These are phyloP conservation scores for Phtheirospermum japonicum DNA, from an alignment of 257 asterid species.

Conservation along the genomic window DNA sequence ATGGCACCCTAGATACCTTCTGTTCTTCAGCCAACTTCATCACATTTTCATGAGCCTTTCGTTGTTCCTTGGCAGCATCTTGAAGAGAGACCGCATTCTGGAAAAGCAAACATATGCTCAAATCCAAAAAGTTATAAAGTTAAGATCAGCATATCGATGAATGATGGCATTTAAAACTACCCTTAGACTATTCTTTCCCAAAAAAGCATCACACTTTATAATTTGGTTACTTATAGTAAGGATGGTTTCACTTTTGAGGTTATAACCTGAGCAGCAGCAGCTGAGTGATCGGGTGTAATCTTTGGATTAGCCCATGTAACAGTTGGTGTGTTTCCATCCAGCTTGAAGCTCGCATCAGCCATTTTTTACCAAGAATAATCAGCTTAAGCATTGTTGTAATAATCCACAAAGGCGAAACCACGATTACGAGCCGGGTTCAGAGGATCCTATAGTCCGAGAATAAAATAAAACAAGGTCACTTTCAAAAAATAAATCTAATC, in stretches of 20 bases:
- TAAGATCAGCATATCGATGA: not conserved
- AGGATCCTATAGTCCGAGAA: conserved; percentile 96
- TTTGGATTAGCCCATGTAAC: no score
- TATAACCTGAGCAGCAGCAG: conserved; percentile 76
- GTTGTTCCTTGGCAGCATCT: conserved; percentile 68
- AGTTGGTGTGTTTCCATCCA: conserved; percentile 79
- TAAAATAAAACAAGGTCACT: no score
- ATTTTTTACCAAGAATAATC: conserved; percentile 78
- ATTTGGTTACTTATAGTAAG: conserved; percentile 3
- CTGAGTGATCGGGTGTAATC: conserved; percentile 85
- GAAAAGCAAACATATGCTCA: conserved; percentile 22
- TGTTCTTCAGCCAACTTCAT: conserved; percentile 73
- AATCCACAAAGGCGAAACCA: conserved; percentile 94
- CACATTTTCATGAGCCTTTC: conserved; percentile 51
- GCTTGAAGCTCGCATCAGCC: conserved; percentile 62
- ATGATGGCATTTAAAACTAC: not conserved
- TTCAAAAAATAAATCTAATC: no score
- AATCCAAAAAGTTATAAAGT: no score
- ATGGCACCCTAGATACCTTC: conserved; percentile 43
- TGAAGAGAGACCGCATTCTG: conserved; percentile 76
- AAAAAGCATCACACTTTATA: conserved; percentile 7
- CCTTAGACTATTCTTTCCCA: not conserved
- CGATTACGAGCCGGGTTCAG: conserved; percentile 80
- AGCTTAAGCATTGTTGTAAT: conserved; percentile 94
- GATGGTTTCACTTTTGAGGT: conserved; percentile 21